Conservation (phyloP, 495 filamentous ascomycete species). For the Cladorrhinum samala region DNA sequence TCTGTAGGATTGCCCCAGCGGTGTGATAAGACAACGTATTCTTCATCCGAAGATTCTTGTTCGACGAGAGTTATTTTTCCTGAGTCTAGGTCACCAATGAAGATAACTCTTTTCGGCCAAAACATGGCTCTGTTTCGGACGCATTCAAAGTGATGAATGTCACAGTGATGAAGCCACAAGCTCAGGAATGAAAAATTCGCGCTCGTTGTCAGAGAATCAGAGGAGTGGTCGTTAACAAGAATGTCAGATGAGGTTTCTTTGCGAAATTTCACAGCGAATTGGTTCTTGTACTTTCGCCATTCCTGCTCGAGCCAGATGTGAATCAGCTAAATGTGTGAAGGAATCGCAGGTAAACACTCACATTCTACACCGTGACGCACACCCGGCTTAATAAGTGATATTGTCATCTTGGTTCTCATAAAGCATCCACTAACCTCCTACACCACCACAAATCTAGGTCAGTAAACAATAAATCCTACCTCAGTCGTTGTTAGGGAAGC, state of each 20-base stretch:
- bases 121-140: not conserved
- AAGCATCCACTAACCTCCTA: not conserved
- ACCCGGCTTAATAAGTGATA: too few relatives aligned
- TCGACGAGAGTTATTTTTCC: constrained; percentile 8
- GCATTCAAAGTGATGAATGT: not conserved
- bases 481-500: not conserved
- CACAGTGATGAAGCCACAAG: constrained; percentile 4
- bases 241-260: not conserved
- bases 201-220: not conserved
- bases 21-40: constrained; percentile 11
- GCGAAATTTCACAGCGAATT: too few relatives aligned
- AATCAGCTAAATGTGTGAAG: too few relatives aligned
- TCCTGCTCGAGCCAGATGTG: too few relatives aligned
- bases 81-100: not conserved
- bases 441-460: not conserved
- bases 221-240: not conserved
- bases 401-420: too few relatives aligned
- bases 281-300: too few relatives aligned
- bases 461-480: too few relatives aligned
- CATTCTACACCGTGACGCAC: too few relatives aligned
- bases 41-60: not conserved
- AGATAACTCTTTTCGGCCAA: constrained; percentile 9
- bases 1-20: constrained; percentile 5
- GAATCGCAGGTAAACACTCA: too few relatives aligned
- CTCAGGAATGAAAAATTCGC: not conserved